A percentile compares a stretch with the other conserved stretches of the same genome.
phyloP scores from a whole-genome alignment of 768 basidiomycete species.

The Clitopilus hobsonii region DNA sequence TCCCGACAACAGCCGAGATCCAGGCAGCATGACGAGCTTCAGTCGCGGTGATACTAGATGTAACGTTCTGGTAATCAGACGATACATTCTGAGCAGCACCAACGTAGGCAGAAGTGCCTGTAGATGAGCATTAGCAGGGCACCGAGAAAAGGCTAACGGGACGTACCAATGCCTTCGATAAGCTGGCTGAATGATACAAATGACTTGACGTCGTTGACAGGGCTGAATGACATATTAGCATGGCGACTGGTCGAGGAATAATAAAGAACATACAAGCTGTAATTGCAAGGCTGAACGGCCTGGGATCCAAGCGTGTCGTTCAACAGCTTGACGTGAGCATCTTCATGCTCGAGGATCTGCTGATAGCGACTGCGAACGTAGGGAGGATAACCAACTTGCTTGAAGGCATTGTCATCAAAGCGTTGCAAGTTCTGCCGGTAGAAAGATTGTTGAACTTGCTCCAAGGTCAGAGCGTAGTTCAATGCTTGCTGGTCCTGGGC shows the following conservation, averaged over 20 bases:
- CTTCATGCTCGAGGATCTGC: slow-evolving; percentile 49
- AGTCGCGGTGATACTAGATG: slow-evolving; percentile 51
- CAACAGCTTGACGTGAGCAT: slow-evolving; percentile 43
- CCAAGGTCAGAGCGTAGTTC: slow-evolving; percentile 44
- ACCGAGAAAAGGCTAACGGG: slow-evolving; percentile 3
- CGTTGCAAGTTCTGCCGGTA: slow-evolving; percentile 36
- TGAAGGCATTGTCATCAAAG: slow-evolving; percentile 41
- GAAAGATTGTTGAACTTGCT: slow-evolving; percentile 44
- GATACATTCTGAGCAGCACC: slow-evolving; percentile 45
- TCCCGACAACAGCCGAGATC: slow-evolving; percentile 41
- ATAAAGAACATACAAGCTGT: slow-evolving; percentile 40
- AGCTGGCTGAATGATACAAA: slow-evolving; percentile 46
- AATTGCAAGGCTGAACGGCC: slow-evolving; percentile 39
- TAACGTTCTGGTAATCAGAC: slow-evolving; percentile 44
- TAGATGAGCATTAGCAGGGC: background rate
- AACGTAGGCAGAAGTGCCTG: slow-evolving; percentile 43
- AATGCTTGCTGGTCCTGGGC: slow-evolving; percentile 20
- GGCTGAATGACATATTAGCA: slow-evolving; percentile 22
- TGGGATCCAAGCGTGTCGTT: slow-evolving; percentile 34
- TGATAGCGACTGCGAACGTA: slow-evolving; percentile 43
- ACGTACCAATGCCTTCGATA: slow-evolving; percentile 49
- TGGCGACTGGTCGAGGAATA: background rate
- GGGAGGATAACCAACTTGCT: slow-evolving; percentile 37
- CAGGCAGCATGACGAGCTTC: slow-evolving; percentile 59
- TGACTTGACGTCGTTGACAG: slow-evolving; percentile 41